Evolutionary conservation across 306 rosid genomes (phyloP).

Genomic region (Cicer bijugum): DNA sequence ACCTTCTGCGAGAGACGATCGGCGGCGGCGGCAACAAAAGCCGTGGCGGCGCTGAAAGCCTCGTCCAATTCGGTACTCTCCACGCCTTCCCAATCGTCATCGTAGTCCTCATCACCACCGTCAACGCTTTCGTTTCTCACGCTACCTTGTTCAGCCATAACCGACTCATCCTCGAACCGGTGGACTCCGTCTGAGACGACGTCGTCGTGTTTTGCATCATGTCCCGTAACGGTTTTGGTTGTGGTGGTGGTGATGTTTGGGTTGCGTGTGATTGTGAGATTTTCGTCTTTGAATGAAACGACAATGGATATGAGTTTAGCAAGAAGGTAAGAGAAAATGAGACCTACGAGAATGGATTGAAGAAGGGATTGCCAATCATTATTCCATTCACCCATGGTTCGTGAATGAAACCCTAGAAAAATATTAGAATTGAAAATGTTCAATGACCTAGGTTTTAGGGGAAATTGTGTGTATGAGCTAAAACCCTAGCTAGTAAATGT

Average conservation of each 20-base stretch:
- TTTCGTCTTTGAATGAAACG: conserved; percentile 85
- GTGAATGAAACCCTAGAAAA: conserved; percentile 47
- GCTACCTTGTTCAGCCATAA: conserved; percentile 89
- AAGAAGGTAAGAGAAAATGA: conserved; percentile 92
- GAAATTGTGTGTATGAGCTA: background rate
- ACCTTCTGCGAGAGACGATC: conserved; percentile 90
- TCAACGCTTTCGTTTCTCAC: conserved; percentile 69
- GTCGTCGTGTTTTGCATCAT: background rate
- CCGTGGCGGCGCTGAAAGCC: conserved; percentile 86
- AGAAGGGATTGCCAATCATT: conserved; percentile 87
- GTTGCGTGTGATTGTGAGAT: conserved; percentile 63
- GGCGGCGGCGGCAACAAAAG: conserved; percentile 87
- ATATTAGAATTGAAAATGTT: background rate
- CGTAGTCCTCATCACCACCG: conserved; percentile 46
- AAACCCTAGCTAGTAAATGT: conserved; percentile 51
- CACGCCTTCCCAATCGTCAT: conserved; percentile 98
- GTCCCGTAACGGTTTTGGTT: background rate
- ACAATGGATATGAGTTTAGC: conserved; percentile 91
- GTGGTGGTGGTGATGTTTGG: conserved; percentile 1
- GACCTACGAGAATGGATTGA: conserved; percentile 78
- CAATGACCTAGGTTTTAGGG: background rate
- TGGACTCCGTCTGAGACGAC: conserved; percentile 20
- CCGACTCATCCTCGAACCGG: conserved; percentile 64
- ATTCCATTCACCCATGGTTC: conserved; percentile 79
- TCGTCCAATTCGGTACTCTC: conserved; percentile 93